These are phyloP conservation scores for Durusdinium trenchii DNA, from an alignment of 73 alveolate genomes.

Conservation along the genomic window DNA sequence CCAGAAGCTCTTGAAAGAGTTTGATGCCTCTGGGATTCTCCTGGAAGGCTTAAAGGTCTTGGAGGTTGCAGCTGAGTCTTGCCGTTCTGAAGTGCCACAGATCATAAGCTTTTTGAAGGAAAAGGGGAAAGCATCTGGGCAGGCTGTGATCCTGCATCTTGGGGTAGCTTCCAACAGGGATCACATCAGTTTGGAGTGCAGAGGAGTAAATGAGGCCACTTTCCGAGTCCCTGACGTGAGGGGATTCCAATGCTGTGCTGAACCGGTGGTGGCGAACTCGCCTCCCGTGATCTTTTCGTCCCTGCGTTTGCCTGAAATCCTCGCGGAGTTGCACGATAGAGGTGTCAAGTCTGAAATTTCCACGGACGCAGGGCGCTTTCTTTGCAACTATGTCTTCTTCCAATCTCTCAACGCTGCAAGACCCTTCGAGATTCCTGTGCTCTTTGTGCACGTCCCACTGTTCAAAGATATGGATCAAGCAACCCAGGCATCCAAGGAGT, in stretches of 20 bases:
- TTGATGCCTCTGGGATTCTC: slow-evolving; percentile 33
- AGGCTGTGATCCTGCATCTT: slow-evolving; percentile 51
- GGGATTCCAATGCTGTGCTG: slow-evolving; percentile 79
- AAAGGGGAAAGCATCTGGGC: background rate
- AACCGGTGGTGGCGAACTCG: slow-evolving; percentile 40
- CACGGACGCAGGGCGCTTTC: slow-evolving; percentile 78
- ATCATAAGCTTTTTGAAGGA: background rate
- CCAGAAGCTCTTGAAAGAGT: slow-evolving; percentile 18
- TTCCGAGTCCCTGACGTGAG: slow-evolving; percentile 62
- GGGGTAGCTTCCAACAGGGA: slow-evolving; percentile 51
- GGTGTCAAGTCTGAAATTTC: slow-evolving; percentile 78
- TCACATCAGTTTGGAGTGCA: slow-evolving; percentile 66
- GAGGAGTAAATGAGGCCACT: slow-evolving; percentile 82
- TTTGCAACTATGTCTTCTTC: slow-evolving; percentile 73
- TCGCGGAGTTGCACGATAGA: slow-evolving; percentile 75
- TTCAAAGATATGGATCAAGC: slow-evolving; percentile 69
- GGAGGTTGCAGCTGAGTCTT: slow-evolving; percentile 79
- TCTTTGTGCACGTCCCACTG: slow-evolving; percentile 90
- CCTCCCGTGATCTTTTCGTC: slow-evolving; percentile 77
- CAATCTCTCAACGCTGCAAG: slow-evolving; percentile 63
- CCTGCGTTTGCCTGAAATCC: slow-evolving; percentile 34
- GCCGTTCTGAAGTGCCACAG: slow-evolving; percentile 65
- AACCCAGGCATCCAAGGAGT: slow-evolving; percentile 29
- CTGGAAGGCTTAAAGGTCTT: slow-evolving; percentile 52
- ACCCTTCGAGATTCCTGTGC: slow-evolving; percentile 60